Evolutionary conservation across 768 basidiomycete genomes (phyloP).

Genomic region (Termitomyces sp.): DNA sequence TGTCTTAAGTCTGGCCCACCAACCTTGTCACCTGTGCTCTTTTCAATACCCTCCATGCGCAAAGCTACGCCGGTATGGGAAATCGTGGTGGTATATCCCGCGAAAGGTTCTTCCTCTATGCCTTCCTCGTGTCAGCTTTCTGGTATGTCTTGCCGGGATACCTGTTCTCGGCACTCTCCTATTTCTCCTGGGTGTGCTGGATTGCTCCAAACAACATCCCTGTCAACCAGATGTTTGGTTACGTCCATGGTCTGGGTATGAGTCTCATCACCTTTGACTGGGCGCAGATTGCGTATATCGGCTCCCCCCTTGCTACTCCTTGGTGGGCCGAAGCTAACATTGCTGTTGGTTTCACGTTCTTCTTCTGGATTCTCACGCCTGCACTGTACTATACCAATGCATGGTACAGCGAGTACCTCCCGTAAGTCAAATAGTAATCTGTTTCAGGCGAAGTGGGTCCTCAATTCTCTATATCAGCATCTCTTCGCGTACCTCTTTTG

Average conservation of each 20-base stretch:
- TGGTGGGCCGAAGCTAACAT: conserved; percentile 84
- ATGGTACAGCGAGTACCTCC: conserved; percentile 55
- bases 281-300: conserved; percentile 69
- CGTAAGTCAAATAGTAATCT: conserved; percentile 28
- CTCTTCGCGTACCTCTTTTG: conserved; percentile 59
- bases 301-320: conserved; percentile 69
- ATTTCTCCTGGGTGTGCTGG: conserved; percentile 58
- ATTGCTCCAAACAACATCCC: conserved; percentile 64
- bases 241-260: conserved; percentile 59
- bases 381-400: conserved; percentile 63
- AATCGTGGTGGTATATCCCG: conserved; percentile 63
- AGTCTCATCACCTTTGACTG: conserved; percentile 79
- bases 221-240: conserved; percentile 77
- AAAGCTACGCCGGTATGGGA: conserved; percentile 63
- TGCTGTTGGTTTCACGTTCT: conserved; percentile 53
- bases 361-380: conserved; percentile 69
- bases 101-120: conserved; percentile 72
- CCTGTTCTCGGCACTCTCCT: conserved; percentile 59
- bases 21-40: conserved; percentile 69
- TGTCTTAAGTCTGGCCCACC: conserved; percentile 66
- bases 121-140: conserved; percentile 46
- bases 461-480: conserved; percentile 30
- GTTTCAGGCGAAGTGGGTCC: not conserved
- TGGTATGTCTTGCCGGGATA: conserved; percentile 78
- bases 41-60: conserved; percentile 80